Evolutionary conservation across 352 stramenopile species (phyloP).

Genomic region (Halophytophthora batemanensis): DNA sequence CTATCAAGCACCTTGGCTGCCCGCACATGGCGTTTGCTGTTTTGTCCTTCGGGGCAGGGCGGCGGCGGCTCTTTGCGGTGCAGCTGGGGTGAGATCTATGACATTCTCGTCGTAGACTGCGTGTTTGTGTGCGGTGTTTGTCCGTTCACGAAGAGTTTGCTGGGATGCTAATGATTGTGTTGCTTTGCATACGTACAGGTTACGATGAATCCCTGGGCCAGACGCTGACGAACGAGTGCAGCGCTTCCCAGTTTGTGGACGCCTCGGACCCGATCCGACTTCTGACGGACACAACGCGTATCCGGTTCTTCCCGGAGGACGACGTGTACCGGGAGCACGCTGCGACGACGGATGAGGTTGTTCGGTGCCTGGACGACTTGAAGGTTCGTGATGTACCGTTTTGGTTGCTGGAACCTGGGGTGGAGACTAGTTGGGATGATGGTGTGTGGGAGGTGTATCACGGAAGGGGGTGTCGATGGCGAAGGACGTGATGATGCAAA

Average conservation of each 20-base stretch:
- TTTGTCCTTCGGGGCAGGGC: constrained; percentile 23
- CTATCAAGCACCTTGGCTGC: constrained; percentile 72
- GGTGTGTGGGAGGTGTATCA: background rate
- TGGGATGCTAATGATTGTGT: constrained; percentile 9
- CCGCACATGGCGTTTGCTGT: constrained; percentile 36
- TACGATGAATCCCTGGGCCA: constrained; percentile 92
- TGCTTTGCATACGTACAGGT: constrained; percentile 37
- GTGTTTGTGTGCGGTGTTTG: constrained; percentile 12
- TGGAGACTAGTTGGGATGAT: too few species aligned
- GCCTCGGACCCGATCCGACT: constrained; percentile 94
- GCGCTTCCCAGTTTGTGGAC: constrained; percentile 85
- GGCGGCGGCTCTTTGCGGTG: constrained; percentile 39
- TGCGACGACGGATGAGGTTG: constrained; percentile 79
- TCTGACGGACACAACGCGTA: constrained; percentile 92
- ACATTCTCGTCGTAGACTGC: constrained; percentile 50
- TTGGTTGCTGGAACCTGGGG: background rate
- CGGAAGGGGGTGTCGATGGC: background rate
- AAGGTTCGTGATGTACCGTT: constrained; percentile 51
- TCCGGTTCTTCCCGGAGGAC: constrained; percentile 87
- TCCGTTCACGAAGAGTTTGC: background rate
- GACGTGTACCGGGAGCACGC: constrained; percentile 81
- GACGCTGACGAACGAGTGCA: constrained; percentile 82
- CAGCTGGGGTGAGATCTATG: constrained; percentile 79
- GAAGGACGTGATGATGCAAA: constrained; percentile 76
- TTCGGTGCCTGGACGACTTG: constrained; percentile 84